Conservation (phyloP, 108 stramenopile species). For the Cyclostephanos invisitatus region DNA sequence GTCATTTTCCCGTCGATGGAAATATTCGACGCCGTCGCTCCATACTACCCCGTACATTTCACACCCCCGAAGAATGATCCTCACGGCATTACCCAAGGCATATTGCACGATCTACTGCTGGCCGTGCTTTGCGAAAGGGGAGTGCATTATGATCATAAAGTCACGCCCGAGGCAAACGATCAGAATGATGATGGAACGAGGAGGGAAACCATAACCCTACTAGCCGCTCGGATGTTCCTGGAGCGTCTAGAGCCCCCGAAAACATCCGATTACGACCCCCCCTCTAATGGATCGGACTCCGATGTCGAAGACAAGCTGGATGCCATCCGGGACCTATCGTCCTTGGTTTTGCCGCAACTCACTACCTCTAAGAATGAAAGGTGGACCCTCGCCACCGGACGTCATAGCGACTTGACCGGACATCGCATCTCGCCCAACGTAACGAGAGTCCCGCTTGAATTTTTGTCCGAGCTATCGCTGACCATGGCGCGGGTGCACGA, state of each 20-base stretch:
- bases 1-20: constrained; percentile 59
- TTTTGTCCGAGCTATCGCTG: constrained; percentile 43
- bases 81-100: constrained; percentile 73
- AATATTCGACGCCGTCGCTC: constrained; percentile 83
- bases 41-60: constrained; percentile 87
- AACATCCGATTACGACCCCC: constrained; percentile 39
- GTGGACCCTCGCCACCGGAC: background rate
- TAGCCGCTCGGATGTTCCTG: constrained; percentile 65
- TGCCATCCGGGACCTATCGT: constrained; percentile 62
- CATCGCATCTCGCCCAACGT: constrained; percentile 15
- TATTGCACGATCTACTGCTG: constrained; percentile 65
- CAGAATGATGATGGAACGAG: constrained; percentile 16
- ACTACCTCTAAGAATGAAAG: background rate
- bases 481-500: constrained; percentile 42
- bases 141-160: constrained; percentile 27
- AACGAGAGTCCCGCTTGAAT: constrained; percentile 23
- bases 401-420: background rate
- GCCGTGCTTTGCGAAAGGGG: constrained; percentile 60
- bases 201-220: constrained; percentile 58
- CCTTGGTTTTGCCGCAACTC: constrained; percentile 43
- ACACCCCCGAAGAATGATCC: constrained; percentile 85
- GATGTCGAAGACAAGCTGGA: constrained; percentile 63
- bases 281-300: constrained; percentile 49
- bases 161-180: background rate
- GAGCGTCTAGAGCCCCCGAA: constrained; percentile 66